Conservation (phyloP, 768 basidiomycete species). For the Suillus subalutaceus region DNA sequence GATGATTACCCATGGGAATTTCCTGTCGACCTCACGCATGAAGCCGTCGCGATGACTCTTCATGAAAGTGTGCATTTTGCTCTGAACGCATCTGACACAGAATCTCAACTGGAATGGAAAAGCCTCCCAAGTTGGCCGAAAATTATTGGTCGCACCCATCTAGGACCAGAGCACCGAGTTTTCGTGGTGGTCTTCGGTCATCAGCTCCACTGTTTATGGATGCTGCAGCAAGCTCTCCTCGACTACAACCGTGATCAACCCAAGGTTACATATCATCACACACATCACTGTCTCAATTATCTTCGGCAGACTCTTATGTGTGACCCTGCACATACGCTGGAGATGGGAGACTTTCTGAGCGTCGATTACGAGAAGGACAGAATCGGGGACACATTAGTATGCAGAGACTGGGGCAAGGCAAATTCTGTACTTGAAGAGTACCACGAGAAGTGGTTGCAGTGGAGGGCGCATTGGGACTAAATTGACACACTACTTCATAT, state of each 20-base stretch:
- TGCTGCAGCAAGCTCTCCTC: not conserved
- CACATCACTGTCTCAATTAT: slow-evolving; percentile 42
- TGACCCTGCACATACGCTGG: slow-evolving; percentile 22
- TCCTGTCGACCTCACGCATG: not conserved
- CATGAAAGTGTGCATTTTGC: slow-evolving; percentile 7
- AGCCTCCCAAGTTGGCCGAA: not conserved
- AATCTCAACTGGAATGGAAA: not conserved
- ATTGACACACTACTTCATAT: not conserved
- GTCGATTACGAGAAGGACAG: slow-evolving; percentile 28
- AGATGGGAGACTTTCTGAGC: slow-evolving; percentile 36
- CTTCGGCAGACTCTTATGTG: slow-evolving; percentile 40
- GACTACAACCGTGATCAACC: not conserved
- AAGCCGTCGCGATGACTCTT: slow-evolving; percentile 13
- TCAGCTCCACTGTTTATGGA: slow-evolving; percentile 1
- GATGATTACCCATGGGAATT: slow-evolving; percentile 1
- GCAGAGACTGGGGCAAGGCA: slow-evolving; percentile 27
- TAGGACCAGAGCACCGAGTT: not conserved
- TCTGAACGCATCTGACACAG: not conserved
- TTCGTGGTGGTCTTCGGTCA: not conserved
- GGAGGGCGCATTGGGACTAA: not conserved
- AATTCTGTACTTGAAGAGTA: slow-evolving; percentile 17
- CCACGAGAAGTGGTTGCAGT: not conserved
- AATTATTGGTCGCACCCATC: not conserved
- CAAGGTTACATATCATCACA: slow-evolving; percentile 19
- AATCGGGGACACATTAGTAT: slow-evolving; percentile 21